Conservation (phyloP, 1,139 yeast genomes). For the Debaryomycetaceae sp. region DNA sequence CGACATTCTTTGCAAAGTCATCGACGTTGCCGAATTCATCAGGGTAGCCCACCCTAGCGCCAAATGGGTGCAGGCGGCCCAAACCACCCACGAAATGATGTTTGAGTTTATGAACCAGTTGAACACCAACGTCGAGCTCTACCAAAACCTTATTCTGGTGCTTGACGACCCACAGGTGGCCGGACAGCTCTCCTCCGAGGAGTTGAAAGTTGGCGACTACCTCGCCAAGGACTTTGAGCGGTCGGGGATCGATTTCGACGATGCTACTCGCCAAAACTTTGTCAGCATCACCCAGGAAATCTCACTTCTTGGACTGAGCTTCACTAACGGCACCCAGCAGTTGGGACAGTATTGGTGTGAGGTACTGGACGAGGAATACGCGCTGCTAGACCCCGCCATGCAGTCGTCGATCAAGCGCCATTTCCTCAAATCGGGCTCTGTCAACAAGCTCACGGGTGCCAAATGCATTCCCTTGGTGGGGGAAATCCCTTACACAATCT, state of each 20-base stretch:
- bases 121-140: constrained; percentile 78
- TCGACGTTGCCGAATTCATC: constrained; percentile 90
- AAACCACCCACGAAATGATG: constrained; percentile 81
- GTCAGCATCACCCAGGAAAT: constrained; percentile 78
- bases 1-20: constrained; percentile 85
- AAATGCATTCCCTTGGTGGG: constrained; percentile 62
- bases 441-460: constrained; percentile 8
- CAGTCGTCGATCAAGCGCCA: constrained; percentile 23
- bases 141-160: constrained; percentile 52
- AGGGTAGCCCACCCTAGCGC: constrained; percentile 82
- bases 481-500: constrained; percentile 58
- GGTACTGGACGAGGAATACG: constrained; percentile 28
- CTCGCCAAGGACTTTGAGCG: constrained; percentile 82
- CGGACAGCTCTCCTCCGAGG: constrained; percentile 56
- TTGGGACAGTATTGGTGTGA: constrained; percentile 37
- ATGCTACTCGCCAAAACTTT: constrained; percentile 61
- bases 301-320: constrained; percentile 77
- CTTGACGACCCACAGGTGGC: constrained; percentile 40
- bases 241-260: constrained; percentile 84
- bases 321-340: constrained; percentile 54
- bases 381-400: constrained; percentile 21
- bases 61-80: constrained; percentile 75
- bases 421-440: constrained; percentile 18
- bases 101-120: constrained; percentile 91
- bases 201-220: constrained; percentile 74